phyloP scores from a whole-genome alignment of 148 eudicot species.

The Heliosperma pusillum region DNA sequence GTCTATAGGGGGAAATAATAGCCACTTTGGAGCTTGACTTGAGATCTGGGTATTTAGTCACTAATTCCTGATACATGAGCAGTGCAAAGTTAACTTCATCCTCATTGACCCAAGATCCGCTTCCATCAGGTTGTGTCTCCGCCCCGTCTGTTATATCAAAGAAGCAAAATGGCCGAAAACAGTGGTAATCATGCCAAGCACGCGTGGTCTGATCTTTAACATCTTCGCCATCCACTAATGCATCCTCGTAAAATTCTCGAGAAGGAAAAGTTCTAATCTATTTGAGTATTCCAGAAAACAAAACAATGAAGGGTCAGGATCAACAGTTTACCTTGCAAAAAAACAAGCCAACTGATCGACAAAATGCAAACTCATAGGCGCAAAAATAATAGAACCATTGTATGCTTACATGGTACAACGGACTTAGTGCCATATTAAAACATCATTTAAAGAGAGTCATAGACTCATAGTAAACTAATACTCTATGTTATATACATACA shows the following conservation, averaged over 20 bases:
- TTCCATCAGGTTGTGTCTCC: slow-evolving; percentile 63
- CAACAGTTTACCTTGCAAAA: not conserved
- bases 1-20: slow-evolving; percentile 83
- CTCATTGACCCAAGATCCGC: slow-evolving; percentile 68
- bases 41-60: slow-evolving; percentile 72
- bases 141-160: slow-evolving; percentile 85
- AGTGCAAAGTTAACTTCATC: slow-evolving; percentile 94
- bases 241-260: slow-evolving; percentile 67
- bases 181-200: slow-evolving; percentile 73
- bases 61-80: slow-evolving; percentile 66
- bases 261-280: slow-evolving; percentile 94
- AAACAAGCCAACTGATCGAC: not conserved
- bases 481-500: not conserved
- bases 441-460: not conserved
- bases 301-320: not conserved
- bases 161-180: slow-evolving; percentile 98
- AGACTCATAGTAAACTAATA: too few relatives aligned
- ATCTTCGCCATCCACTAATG: slow-evolving; percentile 79
- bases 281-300: slow-evolving; percentile 4
- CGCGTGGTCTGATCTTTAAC: slow-evolving; percentile 63
- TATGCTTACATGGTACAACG: too few relatives aligned
- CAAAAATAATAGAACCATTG: too few relatives aligned
- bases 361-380: too few relatives aligned
- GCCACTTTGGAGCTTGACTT: slow-evolving; percentile 78
- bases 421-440: too few relatives aligned